These are phyloP conservation scores for Vachellia collinsii DNA, from an alignment of 306 rosid species.

Conservation along the genomic window DNA sequence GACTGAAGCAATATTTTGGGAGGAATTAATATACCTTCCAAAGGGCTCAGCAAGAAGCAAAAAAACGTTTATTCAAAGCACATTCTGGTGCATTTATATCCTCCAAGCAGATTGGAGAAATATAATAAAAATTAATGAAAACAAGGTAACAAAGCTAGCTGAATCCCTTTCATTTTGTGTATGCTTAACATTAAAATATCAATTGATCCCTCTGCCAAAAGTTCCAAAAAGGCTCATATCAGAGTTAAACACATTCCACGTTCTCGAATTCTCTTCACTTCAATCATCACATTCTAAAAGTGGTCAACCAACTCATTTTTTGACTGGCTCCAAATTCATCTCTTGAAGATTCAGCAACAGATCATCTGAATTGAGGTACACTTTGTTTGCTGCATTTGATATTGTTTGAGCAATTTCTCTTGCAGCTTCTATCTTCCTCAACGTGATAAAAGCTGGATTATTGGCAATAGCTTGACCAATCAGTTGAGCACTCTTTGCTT, in stretches of 20 bases:
- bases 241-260: constrained; percentile 13
- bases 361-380: constrained; percentile 67
- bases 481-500: constrained; percentile 82
- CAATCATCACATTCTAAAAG: background rate
- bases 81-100: background rate
- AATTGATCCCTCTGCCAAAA: constrained; percentile 17
- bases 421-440: constrained; percentile 91
- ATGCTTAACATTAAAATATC: background rate
- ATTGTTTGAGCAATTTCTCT: constrained; percentile 78
- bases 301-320: constrained; percentile 35
- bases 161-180: constrained; percentile 25
- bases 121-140: background rate
- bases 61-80: background rate
- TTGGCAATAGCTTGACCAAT: constrained; percentile 84
- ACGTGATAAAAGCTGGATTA: constrained; percentile 78
- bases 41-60: background rate
- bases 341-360: constrained; percentile 76
- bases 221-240: constrained; percentile 15
- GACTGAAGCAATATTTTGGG: background rate
- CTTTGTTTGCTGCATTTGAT: constrained; percentile 67
- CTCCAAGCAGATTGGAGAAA: background rate
- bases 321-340: constrained; percentile 51
- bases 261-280: background rate
- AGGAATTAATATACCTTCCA: background rate
- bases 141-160: background rate